These are phyloP conservation scores for Deinandra increscens DNA, from an alignment of 129 eudicot species.

Conservation along the genomic window DNA sequence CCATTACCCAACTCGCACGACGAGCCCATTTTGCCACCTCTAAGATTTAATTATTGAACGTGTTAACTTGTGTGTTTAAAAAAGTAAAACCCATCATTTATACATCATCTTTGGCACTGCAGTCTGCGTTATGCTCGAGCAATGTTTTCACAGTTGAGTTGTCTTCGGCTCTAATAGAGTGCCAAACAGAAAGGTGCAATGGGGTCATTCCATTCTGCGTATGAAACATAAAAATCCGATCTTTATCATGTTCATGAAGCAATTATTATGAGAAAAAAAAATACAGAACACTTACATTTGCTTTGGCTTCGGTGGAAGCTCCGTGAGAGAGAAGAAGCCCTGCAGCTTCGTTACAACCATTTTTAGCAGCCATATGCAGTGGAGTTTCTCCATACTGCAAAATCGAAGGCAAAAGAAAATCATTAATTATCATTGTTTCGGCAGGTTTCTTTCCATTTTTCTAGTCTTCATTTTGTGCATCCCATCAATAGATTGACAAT, in stretches of 20 bases:
- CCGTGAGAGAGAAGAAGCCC: conserved; percentile 53
- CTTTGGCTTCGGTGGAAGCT: conserved; percentile 87
- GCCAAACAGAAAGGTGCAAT: conserved; percentile 14
- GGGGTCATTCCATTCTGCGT: conserved; percentile 44
- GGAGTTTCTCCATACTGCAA: conserved; percentile 89
- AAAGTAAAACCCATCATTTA: background rate
- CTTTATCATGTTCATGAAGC: background rate
- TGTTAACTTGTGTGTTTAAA: background rate
- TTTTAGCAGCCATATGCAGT: conserved; percentile 85
- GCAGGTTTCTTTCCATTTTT: background rate
- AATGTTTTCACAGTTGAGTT: conserved; percentile 75
- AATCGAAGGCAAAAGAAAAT: background rate
- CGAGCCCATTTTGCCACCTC: background rate
- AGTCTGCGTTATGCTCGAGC: conserved; percentile 81
- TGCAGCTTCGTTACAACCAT: conserved; percentile 73
- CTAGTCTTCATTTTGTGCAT: background rate
- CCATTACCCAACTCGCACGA: conserved; percentile 4
- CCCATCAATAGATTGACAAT: background rate
- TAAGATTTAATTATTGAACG: background rate
- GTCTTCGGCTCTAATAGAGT: conserved; percentile 55
- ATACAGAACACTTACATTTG: conserved; percentile 51
- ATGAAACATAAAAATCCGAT: background rate
- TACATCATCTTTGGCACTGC: conserved; percentile 92
- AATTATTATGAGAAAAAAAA: background rate
- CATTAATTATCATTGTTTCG: background rate